These are phyloP conservation scores for Gastrodia elata DNA, from an alignment of 106 monocot species.

Conservation along the genomic window DNA sequence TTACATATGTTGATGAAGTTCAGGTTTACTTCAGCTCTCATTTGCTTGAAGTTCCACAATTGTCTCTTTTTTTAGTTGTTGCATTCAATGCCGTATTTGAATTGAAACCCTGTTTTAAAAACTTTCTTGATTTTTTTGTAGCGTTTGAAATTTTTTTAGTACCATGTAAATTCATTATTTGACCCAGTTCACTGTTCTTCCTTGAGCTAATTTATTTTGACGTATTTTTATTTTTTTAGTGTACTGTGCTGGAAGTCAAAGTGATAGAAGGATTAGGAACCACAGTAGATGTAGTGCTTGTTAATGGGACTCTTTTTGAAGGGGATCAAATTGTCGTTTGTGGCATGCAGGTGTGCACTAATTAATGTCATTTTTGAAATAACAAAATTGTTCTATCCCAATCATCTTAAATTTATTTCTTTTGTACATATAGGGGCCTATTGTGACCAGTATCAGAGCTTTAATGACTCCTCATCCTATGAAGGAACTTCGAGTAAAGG, in stretches of 20 bases:
- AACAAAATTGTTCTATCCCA: not conserved
- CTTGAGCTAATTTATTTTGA: not conserved
- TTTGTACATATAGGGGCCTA: constrained; percentile 56
- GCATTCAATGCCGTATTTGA: not conserved
- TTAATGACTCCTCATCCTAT: constrained; percentile 90
- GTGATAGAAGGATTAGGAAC: constrained; percentile 93
- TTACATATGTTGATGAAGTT: constrained; percentile 82
- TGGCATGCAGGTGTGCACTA: constrained; percentile 78
- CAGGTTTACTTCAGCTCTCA: constrained; percentile 37
- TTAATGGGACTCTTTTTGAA: constrained; percentile 88
- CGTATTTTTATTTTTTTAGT: not conserved
- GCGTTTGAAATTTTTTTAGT: not conserved
- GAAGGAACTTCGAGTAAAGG: constrained; percentile 94
- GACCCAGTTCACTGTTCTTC: not conserved
- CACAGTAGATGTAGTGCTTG: constrained; percentile 90
- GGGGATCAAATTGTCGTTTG: constrained; percentile 98
- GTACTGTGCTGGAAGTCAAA: constrained; percentile 91
- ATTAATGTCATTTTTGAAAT: not conserved
- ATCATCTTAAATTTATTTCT: not conserved
- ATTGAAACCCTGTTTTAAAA: not conserved
- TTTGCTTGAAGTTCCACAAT: not conserved
- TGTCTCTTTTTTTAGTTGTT: not conserved
- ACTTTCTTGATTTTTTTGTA: not conserved
- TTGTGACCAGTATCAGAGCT: constrained; percentile 81
- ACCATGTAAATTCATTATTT: not conserved